Percentiles rank a stretch among this genome's conserved stretches.
phyloP scores from a whole-genome alignment of 768 basidiomycete genomes.

The Artomyces pyxidatus region DNA sequence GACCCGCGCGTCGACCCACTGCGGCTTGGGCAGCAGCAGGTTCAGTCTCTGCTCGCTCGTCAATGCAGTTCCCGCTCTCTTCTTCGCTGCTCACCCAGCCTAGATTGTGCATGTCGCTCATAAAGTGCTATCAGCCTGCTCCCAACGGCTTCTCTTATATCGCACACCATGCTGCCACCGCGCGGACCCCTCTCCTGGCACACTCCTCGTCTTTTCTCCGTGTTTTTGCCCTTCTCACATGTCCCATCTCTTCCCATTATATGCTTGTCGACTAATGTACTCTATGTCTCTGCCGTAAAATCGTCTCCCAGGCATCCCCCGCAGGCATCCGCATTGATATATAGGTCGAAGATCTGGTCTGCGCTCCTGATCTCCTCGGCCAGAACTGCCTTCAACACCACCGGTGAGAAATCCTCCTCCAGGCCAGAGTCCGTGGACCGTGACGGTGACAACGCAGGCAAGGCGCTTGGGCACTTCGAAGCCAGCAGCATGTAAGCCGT shows the following conservation, averaged over 20 bases:
- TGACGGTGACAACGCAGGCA: background rate
- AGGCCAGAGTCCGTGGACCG: background rate
- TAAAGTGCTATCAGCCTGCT: background rate
- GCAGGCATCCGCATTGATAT: slow-evolving; percentile 31
- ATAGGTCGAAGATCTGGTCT: slow-evolving; percentile 33
- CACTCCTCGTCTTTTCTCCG: background rate
- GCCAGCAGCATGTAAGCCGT: background rate
- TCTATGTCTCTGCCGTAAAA: background rate
- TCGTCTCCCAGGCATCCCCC: slow-evolving; percentile 3
- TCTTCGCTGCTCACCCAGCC: background rate
- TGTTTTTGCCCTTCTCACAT: background rate
- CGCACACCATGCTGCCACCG: slow-evolving; percentile 5
- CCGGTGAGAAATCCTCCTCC: background rate
- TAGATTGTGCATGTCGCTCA: background rate
- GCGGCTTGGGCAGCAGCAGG: slow-evolving; percentile 44
- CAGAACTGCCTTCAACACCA: background rate
- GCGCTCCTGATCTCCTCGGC: slow-evolving; percentile 12
- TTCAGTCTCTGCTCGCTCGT: slow-evolving; percentile 21
- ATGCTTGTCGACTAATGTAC: too few species aligned
- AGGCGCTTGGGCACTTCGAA: background rate
- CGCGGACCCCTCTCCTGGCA: slow-evolving; percentile 1
- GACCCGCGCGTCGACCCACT: slow-evolving; percentile 28
- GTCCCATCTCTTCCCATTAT: too few species aligned
- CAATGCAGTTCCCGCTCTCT: slow-evolving; percentile 8
- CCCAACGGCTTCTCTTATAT: slow-evolving; percentile 7